Conservation (phyloP, 2,329 filamentous ascomycete genomes). For the Fusarium torulosum region DNA sequence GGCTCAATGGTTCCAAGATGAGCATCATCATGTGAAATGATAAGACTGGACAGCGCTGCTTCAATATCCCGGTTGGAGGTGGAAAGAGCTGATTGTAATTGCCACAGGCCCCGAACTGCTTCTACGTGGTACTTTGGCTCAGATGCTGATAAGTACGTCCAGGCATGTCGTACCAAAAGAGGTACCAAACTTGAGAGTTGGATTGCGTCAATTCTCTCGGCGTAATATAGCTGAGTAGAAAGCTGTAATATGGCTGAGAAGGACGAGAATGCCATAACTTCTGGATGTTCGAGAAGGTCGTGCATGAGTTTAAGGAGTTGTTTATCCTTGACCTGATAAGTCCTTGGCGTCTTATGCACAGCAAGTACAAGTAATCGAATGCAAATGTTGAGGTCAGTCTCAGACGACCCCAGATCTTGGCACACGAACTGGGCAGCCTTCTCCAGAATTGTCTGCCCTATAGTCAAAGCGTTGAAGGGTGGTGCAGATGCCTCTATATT, state of each 20-base stretch:
- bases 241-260: slow-evolving; percentile 72
- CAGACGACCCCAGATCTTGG: slow-evolving; percentile 57
- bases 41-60: slow-evolving; percentile 77
- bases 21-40: slow-evolving; percentile 65
- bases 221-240: slow-evolving; percentile 66
- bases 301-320: slow-evolving; percentile 65
- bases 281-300: slow-evolving; percentile 57
- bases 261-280: slow-evolving; percentile 62
- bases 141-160: slow-evolving; percentile 83
- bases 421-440: slow-evolving; percentile 68
- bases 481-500: slow-evolving; percentile 72
- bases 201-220: slow-evolving; percentile 63
- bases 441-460: slow-evolving; percentile 73
- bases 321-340: slow-evolving; percentile 59
- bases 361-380: slow-evolving; percentile 71
- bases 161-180: slow-evolving; percentile 78
- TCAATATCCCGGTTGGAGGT: slow-evolving; percentile 80
- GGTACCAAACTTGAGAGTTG: slow-evolving; percentile 73
- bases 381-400: slow-evolving; percentile 66
- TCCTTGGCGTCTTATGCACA: slow-evolving; percentile 64
- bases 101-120: slow-evolving; percentile 86
- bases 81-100: slow-evolving; percentile 80
- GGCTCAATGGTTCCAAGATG: slow-evolving; percentile 48
- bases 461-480: slow-evolving; percentile 68
- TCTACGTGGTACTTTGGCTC: slow-evolving; percentile 96